These are phyloP conservation scores for Lentinus tigrinus DNA, from an alignment of 768 basidiomycete genomes.

Conservation along the genomic window DNA sequence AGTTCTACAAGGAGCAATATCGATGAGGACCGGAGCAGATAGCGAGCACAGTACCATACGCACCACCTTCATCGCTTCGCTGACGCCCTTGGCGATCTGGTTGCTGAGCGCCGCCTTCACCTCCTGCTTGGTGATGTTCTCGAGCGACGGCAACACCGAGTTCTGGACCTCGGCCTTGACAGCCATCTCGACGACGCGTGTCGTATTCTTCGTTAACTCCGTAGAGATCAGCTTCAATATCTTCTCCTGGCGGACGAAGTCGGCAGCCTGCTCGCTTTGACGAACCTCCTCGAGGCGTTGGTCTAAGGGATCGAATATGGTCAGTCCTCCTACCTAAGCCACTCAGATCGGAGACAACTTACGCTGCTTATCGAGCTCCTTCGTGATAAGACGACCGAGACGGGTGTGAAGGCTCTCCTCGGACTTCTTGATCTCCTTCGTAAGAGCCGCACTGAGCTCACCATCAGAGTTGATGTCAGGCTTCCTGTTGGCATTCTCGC, in stretches of 20 bases:
- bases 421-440: constrained; percentile 78
- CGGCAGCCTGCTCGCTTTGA: constrained; percentile 72
- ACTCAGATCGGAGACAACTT: constrained; percentile 30
- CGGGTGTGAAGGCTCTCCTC: constrained; percentile 77
- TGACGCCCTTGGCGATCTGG: constrained; percentile 72
- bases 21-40: not conserved
- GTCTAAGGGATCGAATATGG: constrained; percentile 44
- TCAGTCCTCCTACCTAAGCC: not conserved
- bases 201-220: constrained; percentile 84
- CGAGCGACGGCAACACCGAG: constrained; percentile 79
- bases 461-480: constrained; percentile 32
- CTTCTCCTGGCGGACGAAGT: constrained; percentile 84
- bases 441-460: constrained; percentile 54
- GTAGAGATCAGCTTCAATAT: constrained; percentile 86
- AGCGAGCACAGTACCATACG: constrained; percentile 18
- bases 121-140: constrained; percentile 79
- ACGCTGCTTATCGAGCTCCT: constrained; percentile 93
- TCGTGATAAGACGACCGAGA: constrained; percentile 75
- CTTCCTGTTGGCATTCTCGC: constrained; percentile 44
- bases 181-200: constrained; percentile 85
- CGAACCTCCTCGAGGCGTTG: constrained; percentile 83
- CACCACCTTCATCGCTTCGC: constrained; percentile 74
- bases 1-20: constrained; percentile 42
- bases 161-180: constrained; percentile 83
- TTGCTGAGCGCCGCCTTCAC: constrained; percentile 76